Base-by-base conservation (phyloP, 352 stramenopile species). In the Phytophthora palmivora region DNA sequence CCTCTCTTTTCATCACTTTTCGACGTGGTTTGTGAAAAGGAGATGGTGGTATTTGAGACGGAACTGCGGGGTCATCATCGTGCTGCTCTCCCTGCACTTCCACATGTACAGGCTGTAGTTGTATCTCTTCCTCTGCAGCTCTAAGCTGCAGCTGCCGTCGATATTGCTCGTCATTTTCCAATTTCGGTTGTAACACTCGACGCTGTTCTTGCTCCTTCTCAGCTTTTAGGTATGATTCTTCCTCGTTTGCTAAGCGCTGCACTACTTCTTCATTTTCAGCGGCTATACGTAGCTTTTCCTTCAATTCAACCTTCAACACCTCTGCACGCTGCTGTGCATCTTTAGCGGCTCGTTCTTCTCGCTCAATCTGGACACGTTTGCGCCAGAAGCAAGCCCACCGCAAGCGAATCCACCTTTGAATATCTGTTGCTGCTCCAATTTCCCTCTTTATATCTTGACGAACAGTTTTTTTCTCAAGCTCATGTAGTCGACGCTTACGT, bases 1-100 rank as follows among this genome's bases (percentile, higher is more conserved):
- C 75, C 28, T 84, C 69, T 64, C 76, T 79, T 47, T 81, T 81
- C 72, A 84, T 84, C 30, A 84, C 71, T 38, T 74, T 84, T 41
- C 74, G 74, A 5, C 57, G 60, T 12, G 49, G 34, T 47, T 65
- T 76, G 0, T 41, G 50, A 16, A 50, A 51, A 36, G 15, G 18
- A 44, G 21, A 15, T 16, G 43, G 55, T 26, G 21, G 6, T 10
- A 21, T 58, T 10, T 15, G n/a, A 18, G 19, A 51, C n/a, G 16
- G 16, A 6, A 38, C n/a, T 3, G 21, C 28, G 30, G 42, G 49
- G 6, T 16, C 49, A 18, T 33, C 15, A 6, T 60, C 48, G 28
- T 41, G 30, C 4, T 28, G 45, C 37, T 62, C 45, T 21, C 63
- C 33, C 3, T 43, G 42, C 6, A 5, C 21, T 39, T 48, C n/a